These are phyloP conservation scores for Gossypium raimondii DNA, from an alignment of 345 rosid genomes.

Conservation along the genomic window DNA sequence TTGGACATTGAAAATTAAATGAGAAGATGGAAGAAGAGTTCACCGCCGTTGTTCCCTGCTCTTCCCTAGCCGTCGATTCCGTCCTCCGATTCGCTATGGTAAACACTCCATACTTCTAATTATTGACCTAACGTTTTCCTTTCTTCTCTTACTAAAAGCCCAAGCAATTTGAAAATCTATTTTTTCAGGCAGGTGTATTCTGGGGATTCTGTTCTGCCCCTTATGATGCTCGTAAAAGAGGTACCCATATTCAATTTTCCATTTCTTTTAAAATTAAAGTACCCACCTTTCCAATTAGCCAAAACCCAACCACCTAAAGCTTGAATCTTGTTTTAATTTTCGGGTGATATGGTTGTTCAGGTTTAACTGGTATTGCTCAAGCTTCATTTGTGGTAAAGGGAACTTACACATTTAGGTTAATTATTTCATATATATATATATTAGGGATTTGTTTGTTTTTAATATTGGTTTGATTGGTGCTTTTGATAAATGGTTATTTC, in stretches of 20 bases:
- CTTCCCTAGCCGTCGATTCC: conserved; percentile 68
- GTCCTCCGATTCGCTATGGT: conserved; percentile 64
- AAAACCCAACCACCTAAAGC: not conserved
- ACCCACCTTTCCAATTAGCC: not conserved
- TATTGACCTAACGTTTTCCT: not conserved
- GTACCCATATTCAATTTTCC: conserved; percentile 23
- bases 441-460: not conserved
- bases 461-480: not conserved
- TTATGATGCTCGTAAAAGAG: conserved; percentile 49
- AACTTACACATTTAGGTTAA: not conserved
- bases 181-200: conserved; percentile 64
- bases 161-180: not conserved
- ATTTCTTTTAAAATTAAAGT: not conserved
- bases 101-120: not conserved
- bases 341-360: conserved; percentile 29
- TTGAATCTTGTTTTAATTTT: not conserved
- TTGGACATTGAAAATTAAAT: too few species aligned
- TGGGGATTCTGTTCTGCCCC: conserved; percentile 72
- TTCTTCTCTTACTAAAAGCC: conserved; percentile 4
- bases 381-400: conserved; percentile 67
- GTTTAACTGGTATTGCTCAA: conserved; percentile 55
- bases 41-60: conserved; percentile 55
- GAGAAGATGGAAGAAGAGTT: conserved; percentile 53
- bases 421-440: not conserved
- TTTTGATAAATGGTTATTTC: not conserved